Evolutionary conservation across 805 yeast species (phyloP).

Genomic region (Yamadazyma insecticola): DNA sequence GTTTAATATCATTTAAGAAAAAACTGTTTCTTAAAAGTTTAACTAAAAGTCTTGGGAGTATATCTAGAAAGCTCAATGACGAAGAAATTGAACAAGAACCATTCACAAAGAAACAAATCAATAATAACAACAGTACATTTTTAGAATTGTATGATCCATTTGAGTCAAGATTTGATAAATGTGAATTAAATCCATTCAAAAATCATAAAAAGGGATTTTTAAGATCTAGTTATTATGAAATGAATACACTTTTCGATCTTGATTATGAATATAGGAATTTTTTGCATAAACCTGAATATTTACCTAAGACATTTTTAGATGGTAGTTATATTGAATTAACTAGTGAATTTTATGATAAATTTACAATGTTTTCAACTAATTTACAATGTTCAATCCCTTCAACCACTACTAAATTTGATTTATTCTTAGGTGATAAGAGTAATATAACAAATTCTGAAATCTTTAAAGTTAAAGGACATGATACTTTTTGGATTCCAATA

Average conservation of each 20-base stretch:
- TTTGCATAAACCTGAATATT: slow-evolving; percentile 39
- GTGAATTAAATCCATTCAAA: slow-evolving; percentile 28
- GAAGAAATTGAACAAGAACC: too few relatives aligned
- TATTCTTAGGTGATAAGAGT: slow-evolving; percentile 25
- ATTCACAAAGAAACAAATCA: too few relatives aligned
- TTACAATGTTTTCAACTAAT: slow-evolving; percentile 16
- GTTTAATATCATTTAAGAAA: too few relatives aligned
- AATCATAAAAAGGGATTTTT: slow-evolving; percentile 13
- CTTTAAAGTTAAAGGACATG: slow-evolving; percentile 1
- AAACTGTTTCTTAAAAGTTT: not conserved
- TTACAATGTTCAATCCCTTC: slow-evolving; percentile 16
- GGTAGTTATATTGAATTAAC: slow-evolving; percentile 27
- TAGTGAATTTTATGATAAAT: slow-evolving; percentile 21
- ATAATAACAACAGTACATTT: not conserved
- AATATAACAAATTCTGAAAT: slow-evolving; percentile 12
- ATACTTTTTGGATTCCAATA: slow-evolving; percentile 37
- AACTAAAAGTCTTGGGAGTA: too few relatives aligned
- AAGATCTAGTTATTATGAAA: slow-evolving; percentile 34
- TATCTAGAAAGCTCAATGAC: too few relatives aligned
- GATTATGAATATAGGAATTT: slow-evolving; percentile 39
- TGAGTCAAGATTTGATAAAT: slow-evolving; percentile 15
- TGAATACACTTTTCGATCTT: slow-evolving; percentile 40
- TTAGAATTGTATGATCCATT: slow-evolving; percentile 3
- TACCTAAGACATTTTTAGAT: slow-evolving; percentile 15
- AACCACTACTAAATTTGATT: slow-evolving; percentile 22